Base-by-base conservation (phyloP, 164 flowering plant genomes). In the Vitis riparia region DNA sequence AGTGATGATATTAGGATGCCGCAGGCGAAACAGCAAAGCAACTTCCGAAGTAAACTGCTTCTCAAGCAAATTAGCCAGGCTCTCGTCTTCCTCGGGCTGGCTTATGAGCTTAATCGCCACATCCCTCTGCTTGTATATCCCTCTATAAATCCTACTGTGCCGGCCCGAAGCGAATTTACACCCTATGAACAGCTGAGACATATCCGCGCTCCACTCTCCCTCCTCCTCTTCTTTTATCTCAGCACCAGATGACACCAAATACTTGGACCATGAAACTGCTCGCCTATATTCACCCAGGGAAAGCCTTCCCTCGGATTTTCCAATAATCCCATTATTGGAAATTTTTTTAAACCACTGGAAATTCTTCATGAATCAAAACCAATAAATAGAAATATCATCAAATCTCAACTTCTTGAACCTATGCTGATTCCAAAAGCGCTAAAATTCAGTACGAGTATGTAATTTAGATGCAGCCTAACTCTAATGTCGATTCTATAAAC, bases 261-360 rank as follows among this genome's bases (percentile, higher is more conserved):
- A 91, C 79, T 89, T 88, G 8, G 97, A 91, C 97, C 97, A 91
- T 17, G 97, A 91, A 55, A 82, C 81, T 0, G 97, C 90, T 72
- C 91, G 69, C 62, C 76, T 84, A 81, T 88, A 91, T 77, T 91
- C 97, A 12, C 94, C 90, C 17, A 91, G 78, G 4, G 97, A 91
- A 8, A 91, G 76, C 76, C 86, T 79, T 80, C 91, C 81, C 75
- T 64, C 83, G 8, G 78, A 68, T 72, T 76, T 80, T 14, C 77
- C 82, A 71, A 80, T 76, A 66, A 74, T 81, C 17, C 77, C 82
- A 71, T 82, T 76, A 66, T 75, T 81, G 0, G 83, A 71, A 52
- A 83, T 86, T 76, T 83, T 83, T 80, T 80, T 85, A 32, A 86
- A 78, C 86, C 87, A 87, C 67, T 71, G 55, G 29, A 85, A 81